Evolutionary conservation across 2,329 filamentous ascomycete species (phyloP), one percentile per base, ranked within the genome.

Genomic region (Fusarium fracticaudum): DNA sequence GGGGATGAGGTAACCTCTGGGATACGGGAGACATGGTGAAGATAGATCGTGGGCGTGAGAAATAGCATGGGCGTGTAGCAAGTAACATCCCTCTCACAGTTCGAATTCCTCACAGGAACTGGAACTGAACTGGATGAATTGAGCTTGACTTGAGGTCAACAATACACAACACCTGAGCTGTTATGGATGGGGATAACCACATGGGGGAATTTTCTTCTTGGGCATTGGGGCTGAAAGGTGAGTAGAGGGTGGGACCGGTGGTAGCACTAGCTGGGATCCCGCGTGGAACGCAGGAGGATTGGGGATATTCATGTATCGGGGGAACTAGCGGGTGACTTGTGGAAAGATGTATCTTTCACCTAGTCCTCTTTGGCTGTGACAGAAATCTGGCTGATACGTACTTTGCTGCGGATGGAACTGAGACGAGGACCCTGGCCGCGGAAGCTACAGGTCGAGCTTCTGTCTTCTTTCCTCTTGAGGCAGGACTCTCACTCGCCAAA

Each of bases 261-360:
- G 69, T 35, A 41, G 33, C 20, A 43, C 59, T 71, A 64, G 63
- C 64, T 70, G 67, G 74, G 70, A 73, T 77, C 64, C 71, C 75
- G 73, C 75, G 75, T 77, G 72, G 67, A 68, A 68, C 63, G 67
- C 37, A 64, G 67, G 65, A 63, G 53, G 64, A 63, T 67, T 69
- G 69, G 60, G 53, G 58, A 55, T 76, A 77, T 77, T 76, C 68
- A 60, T 75, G 71, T 77, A 77, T 77, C 75, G 75, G 62, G 75
- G 73, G 54, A 22, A 62, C 50, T 62, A 58, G 60, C 38, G 60
- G 38, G 50, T 24, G 50, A 62, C 50, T 58, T 62, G 38, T 29
- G 41, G 37, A n/a, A 62, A 40, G 24, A 63, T 47, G 60, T 61
- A 61, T 55, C 59, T 43, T 35, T 40, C 64, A 35, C 26, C 33